Conservation (phyloP, 352 stramenopile genomes). For the Globisporangium mamillatum region DNA sequence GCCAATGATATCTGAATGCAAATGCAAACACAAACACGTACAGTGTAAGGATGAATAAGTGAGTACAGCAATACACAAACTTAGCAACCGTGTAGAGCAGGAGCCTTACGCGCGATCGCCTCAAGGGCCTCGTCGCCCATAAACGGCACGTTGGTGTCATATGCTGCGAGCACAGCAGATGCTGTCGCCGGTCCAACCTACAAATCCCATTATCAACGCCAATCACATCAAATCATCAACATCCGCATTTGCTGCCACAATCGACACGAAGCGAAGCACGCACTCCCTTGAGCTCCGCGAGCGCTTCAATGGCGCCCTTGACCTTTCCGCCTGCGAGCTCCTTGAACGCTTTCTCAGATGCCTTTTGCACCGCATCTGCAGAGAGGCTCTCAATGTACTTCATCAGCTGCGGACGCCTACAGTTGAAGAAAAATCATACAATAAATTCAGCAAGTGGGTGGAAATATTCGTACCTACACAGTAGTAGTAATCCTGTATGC, state of each 20-base stretch:
- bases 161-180: conserved; percentile 68
- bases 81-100: background rate
- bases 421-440: background rate
- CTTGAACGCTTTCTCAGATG: conserved; percentile 41
- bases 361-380: conserved; percentile 42
- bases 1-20: conserved; percentile 50
- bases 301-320: conserved; percentile 44
- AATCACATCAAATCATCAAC: background rate
- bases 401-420: conserved; percentile 69
- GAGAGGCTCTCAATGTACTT: conserved; percentile 57
- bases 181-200: conserved; percentile 77
- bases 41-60: background rate
- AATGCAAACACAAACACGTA: background rate
- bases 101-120: conserved; percentile 45
- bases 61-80: background rate
- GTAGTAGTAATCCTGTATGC: background rate
- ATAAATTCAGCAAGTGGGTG: background rate
- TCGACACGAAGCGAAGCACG: conserved; percentile 9
- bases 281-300: conserved; percentile 70
- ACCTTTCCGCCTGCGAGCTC: conserved; percentile 25
- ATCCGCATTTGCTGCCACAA: background rate
- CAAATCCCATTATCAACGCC: background rate
- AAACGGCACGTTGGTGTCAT: conserved; percentile 64
- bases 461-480: background rate
- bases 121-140: conserved; percentile 82